Evolutionary conservation across 768 basidiomycete genomes (phyloP).

Genomic region (Termitomyces titanicus): DNA sequence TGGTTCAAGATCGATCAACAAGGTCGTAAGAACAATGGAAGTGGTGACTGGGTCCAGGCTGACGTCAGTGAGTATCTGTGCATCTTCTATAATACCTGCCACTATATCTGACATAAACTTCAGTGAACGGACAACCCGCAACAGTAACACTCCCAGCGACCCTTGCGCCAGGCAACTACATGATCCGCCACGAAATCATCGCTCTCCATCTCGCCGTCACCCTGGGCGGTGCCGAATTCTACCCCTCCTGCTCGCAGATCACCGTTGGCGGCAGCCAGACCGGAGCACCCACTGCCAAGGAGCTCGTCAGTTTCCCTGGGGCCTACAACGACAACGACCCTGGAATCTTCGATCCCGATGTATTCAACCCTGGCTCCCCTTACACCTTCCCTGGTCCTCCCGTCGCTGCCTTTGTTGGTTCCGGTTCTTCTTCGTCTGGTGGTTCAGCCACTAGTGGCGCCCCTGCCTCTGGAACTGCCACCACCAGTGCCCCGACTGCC

Average conservation of each 20-base stretch:
- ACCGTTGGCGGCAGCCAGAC: constrained; percentile 50
- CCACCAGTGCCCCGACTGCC: neutral
- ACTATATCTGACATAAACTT: neutral
- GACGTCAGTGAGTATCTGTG: constrained; percentile 42
- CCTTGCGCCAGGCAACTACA: constrained; percentile 65
- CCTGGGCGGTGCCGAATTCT: constrained; percentile 73
- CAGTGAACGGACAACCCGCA: constrained; percentile 39
- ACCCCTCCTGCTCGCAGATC: constrained; percentile 66
- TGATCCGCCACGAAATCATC: constrained; percentile 79
- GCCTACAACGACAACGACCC: constrained; percentile 69
- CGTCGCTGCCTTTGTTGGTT: constrained; percentile 38
- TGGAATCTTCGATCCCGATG: constrained; percentile 60
- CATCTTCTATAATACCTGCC: neutral
- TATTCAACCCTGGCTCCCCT: constrained; percentile 26
- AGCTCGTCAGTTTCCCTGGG: constrained; percentile 68
- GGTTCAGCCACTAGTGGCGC: neutral
- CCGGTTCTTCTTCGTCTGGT: constrained; percentile 3
- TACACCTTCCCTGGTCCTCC: constrained; percentile 53
- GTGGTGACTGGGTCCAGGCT: constrained; percentile 46
- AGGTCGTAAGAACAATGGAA: constrained; percentile 33
- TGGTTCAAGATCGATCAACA: constrained; percentile 75
- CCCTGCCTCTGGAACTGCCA: constrained; percentile 9
- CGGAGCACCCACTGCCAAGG: constrained; percentile 39
- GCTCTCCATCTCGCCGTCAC: constrained; percentile 63
- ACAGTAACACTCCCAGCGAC: constrained; percentile 43